Conservation (phyloP, 192 early-diverging fungal species). For the Helicostylum pulchrum region DNA sequence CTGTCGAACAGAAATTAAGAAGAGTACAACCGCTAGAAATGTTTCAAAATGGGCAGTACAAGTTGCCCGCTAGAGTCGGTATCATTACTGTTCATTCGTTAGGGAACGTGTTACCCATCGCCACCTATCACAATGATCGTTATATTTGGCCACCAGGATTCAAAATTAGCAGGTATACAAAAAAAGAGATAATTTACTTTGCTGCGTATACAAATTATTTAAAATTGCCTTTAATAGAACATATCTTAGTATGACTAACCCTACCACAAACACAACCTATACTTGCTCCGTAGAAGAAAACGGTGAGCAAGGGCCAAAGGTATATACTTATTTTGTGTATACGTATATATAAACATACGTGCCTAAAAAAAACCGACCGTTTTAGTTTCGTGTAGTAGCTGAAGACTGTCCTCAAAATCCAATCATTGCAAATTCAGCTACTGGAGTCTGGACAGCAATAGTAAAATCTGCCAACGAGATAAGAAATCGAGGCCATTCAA, state of each 20-base stretch:
- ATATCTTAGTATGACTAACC: slow-evolving; percentile 56
- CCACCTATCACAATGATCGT: slow-evolving; percentile 85
- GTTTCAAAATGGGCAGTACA: slow-evolving; percentile 56
- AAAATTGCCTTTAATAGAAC: slow-evolving; percentile 28
- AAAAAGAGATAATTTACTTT: too few relatives aligned
- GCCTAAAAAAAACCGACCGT: not conserved
- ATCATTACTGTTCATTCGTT: slow-evolving; percentile 70
- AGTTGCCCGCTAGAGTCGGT: slow-evolving; percentile 77
- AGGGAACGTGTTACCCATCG: slow-evolving; percentile 68
- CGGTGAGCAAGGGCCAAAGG: slow-evolving; percentile 62
- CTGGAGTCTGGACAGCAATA: slow-evolving; percentile 88
- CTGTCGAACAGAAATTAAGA: slow-evolving; percentile 25
- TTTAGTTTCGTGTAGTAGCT: slow-evolving; percentile 72
- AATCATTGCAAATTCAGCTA: slow-evolving; percentile 77
- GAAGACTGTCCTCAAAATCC: slow-evolving; percentile 73
- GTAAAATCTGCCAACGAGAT: slow-evolving; percentile 81
- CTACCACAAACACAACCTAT: slow-evolving; percentile 51
- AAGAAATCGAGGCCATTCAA: slow-evolving; percentile 74
- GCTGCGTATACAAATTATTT: not conserved
- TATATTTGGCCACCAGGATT: slow-evolving; percentile 96
- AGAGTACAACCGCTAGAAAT: slow-evolving; percentile 47
- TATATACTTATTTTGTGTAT: slow-evolving; percentile 3
- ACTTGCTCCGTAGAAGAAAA: slow-evolving; percentile 78
- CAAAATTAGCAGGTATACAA: slow-evolving; percentile 55
- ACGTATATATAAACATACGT: not conserved